Evolutionary conservation across 495 filamentous ascomycete genomes (phyloP).

Genomic region (Cercophora scortea): DNA sequence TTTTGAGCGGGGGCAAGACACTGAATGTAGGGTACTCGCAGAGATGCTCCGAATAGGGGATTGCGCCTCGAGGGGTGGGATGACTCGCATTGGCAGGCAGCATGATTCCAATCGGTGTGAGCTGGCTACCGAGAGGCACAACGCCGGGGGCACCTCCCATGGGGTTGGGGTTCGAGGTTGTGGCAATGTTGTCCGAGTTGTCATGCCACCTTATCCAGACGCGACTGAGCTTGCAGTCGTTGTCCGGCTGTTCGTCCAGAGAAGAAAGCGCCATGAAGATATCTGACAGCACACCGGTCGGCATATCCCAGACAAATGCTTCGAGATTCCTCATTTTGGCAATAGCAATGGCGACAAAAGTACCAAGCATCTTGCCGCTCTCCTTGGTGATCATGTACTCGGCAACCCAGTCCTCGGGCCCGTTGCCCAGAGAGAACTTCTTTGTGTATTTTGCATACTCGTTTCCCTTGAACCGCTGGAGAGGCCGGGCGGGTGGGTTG

Average conservation of each 20-base stretch:
- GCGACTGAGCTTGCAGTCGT: constrained; percentile 62
- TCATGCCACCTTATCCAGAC: constrained; percentile 92
- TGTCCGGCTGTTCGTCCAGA: constrained; percentile 50
- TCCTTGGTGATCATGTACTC: constrained; percentile 87
- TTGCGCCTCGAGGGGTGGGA: constrained; percentile 16
- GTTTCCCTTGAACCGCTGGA: constrained; percentile 41
- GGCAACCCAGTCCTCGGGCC: constrained; percentile 71
- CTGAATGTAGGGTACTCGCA: constrained; percentile 86
- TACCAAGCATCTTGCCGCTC: constrained; percentile 88
- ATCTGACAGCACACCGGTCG: constrained; percentile 79
- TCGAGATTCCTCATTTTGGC: constrained; percentile 84
- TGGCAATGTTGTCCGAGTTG: constrained; percentile 44
- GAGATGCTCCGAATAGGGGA: constrained; percentile 31
- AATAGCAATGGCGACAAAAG: constrained; percentile 77
- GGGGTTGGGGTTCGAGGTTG: constrained; percentile 18
- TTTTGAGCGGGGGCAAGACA: constrained; percentile 71
- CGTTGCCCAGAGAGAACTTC: constrained; percentile 88
- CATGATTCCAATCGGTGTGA: constrained; percentile 36
- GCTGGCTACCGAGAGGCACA: constrained; percentile 30
- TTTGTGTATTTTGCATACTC: constrained; percentile 78
- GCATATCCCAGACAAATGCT: constrained; percentile 94
- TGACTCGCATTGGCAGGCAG: constrained; percentile 22
- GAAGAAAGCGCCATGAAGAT: constrained; percentile 80
- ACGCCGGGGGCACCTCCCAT: constrained; percentile 18
- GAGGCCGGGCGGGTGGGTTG: constrained; percentile 3